These are phyloP conservation scores for Backusella morwellensis DNA, from an alignment of 192 early-diverging fungal genomes.

Conservation along the genomic window DNA sequence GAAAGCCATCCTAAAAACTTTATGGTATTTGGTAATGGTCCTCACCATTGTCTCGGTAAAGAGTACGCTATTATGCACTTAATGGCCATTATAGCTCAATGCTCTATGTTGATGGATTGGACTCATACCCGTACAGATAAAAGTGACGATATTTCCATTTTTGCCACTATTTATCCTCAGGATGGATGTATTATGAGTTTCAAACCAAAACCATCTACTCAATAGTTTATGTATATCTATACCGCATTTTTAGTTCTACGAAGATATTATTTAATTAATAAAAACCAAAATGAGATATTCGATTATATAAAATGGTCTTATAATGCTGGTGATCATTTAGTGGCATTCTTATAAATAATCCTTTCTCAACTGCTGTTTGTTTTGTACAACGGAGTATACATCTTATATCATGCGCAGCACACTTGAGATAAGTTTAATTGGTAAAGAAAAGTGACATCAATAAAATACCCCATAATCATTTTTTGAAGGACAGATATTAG, in stretches of 20 bases:
- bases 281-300: not conserved
- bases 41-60: constrained; percentile 39
- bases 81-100: constrained; percentile 33
- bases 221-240: not conserved
- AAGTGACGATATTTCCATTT: constrained; percentile 42
- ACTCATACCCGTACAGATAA: constrained; percentile 34
- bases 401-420: too few relatives aligned
- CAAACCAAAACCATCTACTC: constrained; percentile 13
- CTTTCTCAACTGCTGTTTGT: too few relatives aligned
- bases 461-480: not conserved
- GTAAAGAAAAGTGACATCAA: not conserved
- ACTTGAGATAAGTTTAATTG: too few relatives aligned
- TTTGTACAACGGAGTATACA: too few relatives aligned
- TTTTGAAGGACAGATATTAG: too few relatives aligned
- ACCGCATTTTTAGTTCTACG: not conserved
- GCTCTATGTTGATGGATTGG: constrained; percentile 12
- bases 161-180: constrained; percentile 42
- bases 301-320: too few relatives aligned
- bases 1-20: constrained; percentile 39
- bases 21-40: constrained; percentile 42
- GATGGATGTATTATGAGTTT: constrained; percentile 41
- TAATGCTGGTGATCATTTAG: too few relatives aligned
- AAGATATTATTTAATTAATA: not conserved
- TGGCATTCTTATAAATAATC: too few relatives aligned
- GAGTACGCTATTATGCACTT: constrained; percentile 40